Conservation (phyloP, 1,284 basidiomycete species). For the Inonotus hispidus region DNA sequence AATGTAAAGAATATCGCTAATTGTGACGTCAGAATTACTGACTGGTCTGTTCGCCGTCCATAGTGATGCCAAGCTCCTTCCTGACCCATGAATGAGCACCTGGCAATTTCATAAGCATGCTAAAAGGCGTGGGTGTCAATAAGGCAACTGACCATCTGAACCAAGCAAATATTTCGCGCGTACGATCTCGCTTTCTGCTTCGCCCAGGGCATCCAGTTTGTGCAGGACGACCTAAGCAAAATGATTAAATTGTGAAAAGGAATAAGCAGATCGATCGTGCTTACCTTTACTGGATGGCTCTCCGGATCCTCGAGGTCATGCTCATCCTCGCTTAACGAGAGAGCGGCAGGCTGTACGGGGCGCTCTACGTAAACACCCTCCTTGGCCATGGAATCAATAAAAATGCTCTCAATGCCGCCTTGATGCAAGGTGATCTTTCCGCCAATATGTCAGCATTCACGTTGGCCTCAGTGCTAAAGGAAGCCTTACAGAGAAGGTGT, state of each 20-base stretch:
- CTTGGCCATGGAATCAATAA: conserved; percentile 55
- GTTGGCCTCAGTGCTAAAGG: not conserved
- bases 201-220: conserved; percentile 27
- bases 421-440: conserved; percentile 65
- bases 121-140: not conserved
- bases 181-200: conserved; percentile 38
- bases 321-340: conserved; percentile 37
- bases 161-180: conserved; percentile 52
- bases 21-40: conserved; percentile 6
- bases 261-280: conserved; percentile 16
- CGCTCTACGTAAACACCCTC: conserved; percentile 53
- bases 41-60: conserved; percentile 76
- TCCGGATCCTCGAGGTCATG: conserved; percentile 37
- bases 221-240: conserved; percentile 34
- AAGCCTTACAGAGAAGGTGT: conserved; percentile 4
- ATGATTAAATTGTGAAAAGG: conserved; percentile 15
- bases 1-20: conserved; percentile 10
- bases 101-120: not conserved
- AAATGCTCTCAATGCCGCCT: conserved; percentile 65
- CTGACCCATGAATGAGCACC: conserved; percentile 78
- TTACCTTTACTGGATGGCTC: conserved; percentile 55
- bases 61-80: conserved; percentile 57
- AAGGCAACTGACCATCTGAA: conserved; percentile 38
- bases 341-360: conserved; percentile 46
- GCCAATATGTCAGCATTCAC: not conserved